Evolutionary conservation across 129 eudicot genomes (phyloP).

Genomic region (Flaveria bidentis): DNA sequence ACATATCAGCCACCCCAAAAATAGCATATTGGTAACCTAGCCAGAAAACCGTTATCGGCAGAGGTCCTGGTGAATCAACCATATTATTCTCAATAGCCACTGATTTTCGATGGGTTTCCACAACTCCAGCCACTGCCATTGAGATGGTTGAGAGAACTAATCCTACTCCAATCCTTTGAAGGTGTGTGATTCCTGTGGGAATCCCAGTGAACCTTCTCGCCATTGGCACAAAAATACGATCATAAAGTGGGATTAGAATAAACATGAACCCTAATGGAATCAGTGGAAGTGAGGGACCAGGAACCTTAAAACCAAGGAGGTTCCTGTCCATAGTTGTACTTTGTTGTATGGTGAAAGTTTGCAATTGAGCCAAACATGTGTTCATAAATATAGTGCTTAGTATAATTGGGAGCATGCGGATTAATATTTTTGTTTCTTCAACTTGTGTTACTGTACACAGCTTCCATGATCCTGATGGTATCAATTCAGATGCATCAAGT

Average conservation of each 20-base stretch:
- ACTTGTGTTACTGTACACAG: constrained; percentile 70
- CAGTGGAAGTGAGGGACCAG: constrained; percentile 67
- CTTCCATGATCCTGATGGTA: constrained; percentile 54
- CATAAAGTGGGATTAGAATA: constrained; percentile 63
- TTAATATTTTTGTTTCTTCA: constrained; percentile 67
- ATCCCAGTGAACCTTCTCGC: constrained; percentile 57
- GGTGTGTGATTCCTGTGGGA: constrained; percentile 69
- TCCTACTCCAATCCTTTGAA: constrained; percentile 72
- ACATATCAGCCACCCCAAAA: constrained; percentile 81
- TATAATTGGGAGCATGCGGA: constrained; percentile 79
- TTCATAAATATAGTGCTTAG: constrained; percentile 80
- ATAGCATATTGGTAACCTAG: constrained; percentile 65
- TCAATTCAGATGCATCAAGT: constrained; percentile 25
- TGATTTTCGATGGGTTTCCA: constrained; percentile 65
- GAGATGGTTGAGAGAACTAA: constrained; percentile 67
- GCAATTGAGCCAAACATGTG: constrained; percentile 81
- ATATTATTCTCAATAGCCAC: constrained; percentile 54
- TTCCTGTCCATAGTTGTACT: constrained; percentile 67
- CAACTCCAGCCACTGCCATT: constrained; percentile 63
- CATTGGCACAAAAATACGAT: constrained; percentile 62
- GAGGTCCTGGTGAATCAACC: constrained; percentile 64
- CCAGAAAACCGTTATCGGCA: constrained; percentile 75
- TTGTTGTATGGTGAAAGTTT: constrained; percentile 80
- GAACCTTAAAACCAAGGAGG: constrained; percentile 58
- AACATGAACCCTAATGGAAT: constrained; percentile 59